Conservation (phyloP, 2,329 filamentous ascomycete species). For the Orbilia javanica region DNA sequence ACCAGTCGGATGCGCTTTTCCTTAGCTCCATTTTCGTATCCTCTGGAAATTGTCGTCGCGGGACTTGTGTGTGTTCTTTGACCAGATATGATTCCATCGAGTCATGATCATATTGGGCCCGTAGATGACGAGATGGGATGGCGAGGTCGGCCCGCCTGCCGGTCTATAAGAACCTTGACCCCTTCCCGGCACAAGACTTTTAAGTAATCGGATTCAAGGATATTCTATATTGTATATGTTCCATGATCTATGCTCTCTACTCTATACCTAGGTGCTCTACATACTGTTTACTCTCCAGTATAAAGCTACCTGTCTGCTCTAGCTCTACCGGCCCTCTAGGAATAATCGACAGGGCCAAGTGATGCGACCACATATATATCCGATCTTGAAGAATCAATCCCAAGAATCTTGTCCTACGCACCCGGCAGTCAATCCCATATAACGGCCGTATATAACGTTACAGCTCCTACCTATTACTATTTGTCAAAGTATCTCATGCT, state of each 20-base stretch:
- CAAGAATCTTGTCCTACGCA: conserved; percentile 23
- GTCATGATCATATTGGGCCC: background rate
- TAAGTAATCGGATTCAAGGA: background rate
- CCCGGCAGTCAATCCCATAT: background rate
- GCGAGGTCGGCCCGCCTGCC: conserved; percentile 25
- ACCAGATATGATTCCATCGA: background rate
- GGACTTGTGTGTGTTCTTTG: conserved; percentile 31
- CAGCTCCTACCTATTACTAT: background rate
- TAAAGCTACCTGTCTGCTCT: background rate
- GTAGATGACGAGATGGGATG: background rate
- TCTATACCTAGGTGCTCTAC: background rate
- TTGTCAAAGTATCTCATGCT: background rate
- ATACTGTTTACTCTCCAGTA: too few relatives aligned
- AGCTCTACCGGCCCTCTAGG: too few relatives aligned
- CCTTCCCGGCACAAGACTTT: background rate
- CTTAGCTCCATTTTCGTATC: background rate
- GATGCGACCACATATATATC: too few relatives aligned
- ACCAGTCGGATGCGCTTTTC: background rate
- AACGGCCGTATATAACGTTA: background rate
- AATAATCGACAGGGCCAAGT: background rate
- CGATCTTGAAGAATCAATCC: background rate
- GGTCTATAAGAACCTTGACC: conserved; percentile 23
- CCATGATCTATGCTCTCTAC: background rate
- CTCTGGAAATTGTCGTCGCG: conserved; percentile 19
- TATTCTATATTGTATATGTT: background rate